Base-by-base conservation (phyloP, 106 monocot species). In the Agapanthus africanus region DNA sequence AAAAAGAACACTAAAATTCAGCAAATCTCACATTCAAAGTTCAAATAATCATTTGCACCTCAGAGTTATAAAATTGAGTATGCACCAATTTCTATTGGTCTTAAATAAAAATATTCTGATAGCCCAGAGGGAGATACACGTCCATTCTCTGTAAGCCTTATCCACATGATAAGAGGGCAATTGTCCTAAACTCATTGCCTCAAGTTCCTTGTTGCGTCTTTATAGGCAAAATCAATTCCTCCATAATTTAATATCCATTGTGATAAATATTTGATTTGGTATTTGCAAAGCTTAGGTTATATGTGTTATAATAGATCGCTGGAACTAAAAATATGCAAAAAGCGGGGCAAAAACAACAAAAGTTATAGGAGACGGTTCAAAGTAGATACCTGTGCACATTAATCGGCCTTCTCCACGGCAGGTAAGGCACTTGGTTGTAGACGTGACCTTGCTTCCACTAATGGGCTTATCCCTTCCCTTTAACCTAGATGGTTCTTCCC, bases 401-500 rank as follows among this genome's bases (percentile, higher is more conserved):
- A 97, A 54, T 32, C 82, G 74, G 28, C 95, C 95, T 83, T 92
- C 91, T 63, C 91, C 95, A 22, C 82, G 86, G 65, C 95, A 97
- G 28, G 89, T 70, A 37, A 89, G 69, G 54, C 95, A 97, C 25
- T 76, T 88, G n/a, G 40, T 70, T 30, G 69, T 11, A 66, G 79
- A 77, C 6, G 25, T 56, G 59, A 56, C 25, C 41, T 68, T 74
- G 50, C 51, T 70, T 66, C 39, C 59, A 35, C 37, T 28, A 7
- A 41, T 54, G 11, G 49, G 57, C 44, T 73, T 91, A 59, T 83
- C 69, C 62, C 54, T 80, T 15, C 27, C 62, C 23, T 27, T 46
- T 19, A 97, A 70, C 65, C 91, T 86, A 7, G 86, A 76, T 44
- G 91, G 84, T 25, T 97, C 95, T 83, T 97, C 95, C 95, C 95